Evolutionary conservation across 2,329 filamentous ascomycete genomes (phyloP).

Genomic region (Ophiosphaerella korrae): DNA sequence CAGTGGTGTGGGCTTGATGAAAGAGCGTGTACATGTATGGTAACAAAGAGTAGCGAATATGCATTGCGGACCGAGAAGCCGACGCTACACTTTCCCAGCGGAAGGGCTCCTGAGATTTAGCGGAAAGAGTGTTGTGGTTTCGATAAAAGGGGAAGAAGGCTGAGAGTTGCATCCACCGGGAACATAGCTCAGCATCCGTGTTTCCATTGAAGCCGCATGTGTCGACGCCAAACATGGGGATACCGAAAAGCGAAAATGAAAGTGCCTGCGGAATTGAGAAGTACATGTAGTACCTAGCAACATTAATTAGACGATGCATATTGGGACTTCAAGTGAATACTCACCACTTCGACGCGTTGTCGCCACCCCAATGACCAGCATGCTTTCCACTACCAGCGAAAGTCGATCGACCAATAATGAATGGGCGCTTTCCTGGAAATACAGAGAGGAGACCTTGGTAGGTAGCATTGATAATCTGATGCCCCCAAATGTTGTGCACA

Average conservation of each 20-base stretch:
- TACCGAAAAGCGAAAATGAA: conserved; percentile 73
- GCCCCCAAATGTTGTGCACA: conserved; percentile 73
- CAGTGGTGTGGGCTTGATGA: conserved; percentile 67
- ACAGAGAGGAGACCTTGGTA: conserved; percentile 70
- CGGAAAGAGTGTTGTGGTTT: conserved; percentile 71
- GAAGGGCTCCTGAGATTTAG: conserved; percentile 72
- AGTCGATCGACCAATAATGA: conserved; percentile 83
- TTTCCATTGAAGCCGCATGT: conserved; percentile 73
- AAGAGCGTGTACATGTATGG: conserved; percentile 80
- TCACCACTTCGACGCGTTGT: conserved; percentile 71
- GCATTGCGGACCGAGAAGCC: conserved; percentile 69
- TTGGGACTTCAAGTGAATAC: conserved; percentile 61
- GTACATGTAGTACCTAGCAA: conserved; percentile 26
- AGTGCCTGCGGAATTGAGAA: conserved; percentile 79
- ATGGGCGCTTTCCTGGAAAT: conserved; percentile 72
- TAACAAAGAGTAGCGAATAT: conserved; percentile 71
- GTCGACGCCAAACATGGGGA: conserved; percentile 72
- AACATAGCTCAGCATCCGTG: conserved; percentile 70
- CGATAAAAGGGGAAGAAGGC: conserved; percentile 80
- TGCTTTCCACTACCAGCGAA: conserved; percentile 77
- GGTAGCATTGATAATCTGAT: conserved; percentile 77
- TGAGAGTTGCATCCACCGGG: conserved; percentile 73
- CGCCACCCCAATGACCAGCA: conserved; percentile 79
- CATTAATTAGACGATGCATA: background rate
- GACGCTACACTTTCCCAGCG: conserved; percentile 69